Evolutionary conservation across 192 early-diverging fungal species (phyloP), one percentile per base, ranked within the genome.

Genomic region (Backusella sp.): DNA sequence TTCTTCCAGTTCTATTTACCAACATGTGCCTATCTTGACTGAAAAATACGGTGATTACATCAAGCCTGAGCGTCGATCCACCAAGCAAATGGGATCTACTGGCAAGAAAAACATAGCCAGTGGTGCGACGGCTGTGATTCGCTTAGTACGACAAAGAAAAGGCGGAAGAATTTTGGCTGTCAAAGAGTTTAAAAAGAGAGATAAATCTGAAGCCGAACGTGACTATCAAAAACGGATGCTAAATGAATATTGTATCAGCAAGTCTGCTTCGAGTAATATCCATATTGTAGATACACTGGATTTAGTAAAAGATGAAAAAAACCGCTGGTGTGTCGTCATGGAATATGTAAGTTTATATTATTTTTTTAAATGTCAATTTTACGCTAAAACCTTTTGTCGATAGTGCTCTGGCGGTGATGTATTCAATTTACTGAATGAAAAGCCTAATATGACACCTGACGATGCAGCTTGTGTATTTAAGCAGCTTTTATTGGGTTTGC

Each of bases 361-460:
- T 26, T 62, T 59, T 56, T 28, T 12, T 28, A 28, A 3, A 4
- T 12, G 6, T 62, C 3, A 8, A 28, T 14, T 28, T 21, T 62
- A 28, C 23, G 21, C 21, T 62, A 12, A 62, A 8, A 17, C 7
- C n/a, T 71, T 5, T 71, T 70, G 26, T 49, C 2, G 12, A 75
- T 96, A 95, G 88, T 96, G 95, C 79, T 86, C 90, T 32, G 97
- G 96, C 77, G 98, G 98, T 56, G 98, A 99, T 84, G 86, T 99
- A 62, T 97, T 93, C 86, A 89, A 88, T 28, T 83, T 90, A 15
- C 96, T 99, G 37, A 89, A 91, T 73, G 86, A 89, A 65, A 90
- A 92, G 42, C 83, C 85, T 68, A 88, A 88, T 11, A 35, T 81
- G 14, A 21, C 73, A 28, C 92, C 94, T 77, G 88, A 96, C 74